A percentile compares a stretch with the other conserved stretches of the same genome.
Evolutionary conservation across 2,329 filamentous ascomycete species (phyloP).

Genomic region (Sporothrix euskadiensis): DNA sequence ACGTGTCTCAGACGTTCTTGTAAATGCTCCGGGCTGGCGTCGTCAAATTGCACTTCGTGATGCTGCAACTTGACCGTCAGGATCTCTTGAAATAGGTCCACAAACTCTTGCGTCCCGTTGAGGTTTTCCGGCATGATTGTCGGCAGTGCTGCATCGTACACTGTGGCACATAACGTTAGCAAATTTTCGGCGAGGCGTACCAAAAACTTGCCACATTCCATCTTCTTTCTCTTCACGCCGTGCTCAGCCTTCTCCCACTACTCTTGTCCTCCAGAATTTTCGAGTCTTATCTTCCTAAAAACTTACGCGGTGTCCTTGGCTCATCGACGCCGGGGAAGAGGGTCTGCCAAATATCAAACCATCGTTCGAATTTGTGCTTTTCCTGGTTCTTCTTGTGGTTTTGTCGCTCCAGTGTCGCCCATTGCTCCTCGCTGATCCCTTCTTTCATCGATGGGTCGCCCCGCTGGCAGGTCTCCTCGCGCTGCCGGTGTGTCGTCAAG

Average conservation of each 20-base stretch:
- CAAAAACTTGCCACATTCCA: not conserved
- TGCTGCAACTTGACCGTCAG: not conserved
- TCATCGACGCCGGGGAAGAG: slow-evolving; percentile 33
- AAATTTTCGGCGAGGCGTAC: not conserved
- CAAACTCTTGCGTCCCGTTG: not conserved
- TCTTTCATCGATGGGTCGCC: slow-evolving; percentile 35
- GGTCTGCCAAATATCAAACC: slow-evolving; percentile 38
- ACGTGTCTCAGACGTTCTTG: not conserved
- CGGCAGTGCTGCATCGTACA: slow-evolving; percentile 3
- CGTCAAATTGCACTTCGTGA: not conserved
- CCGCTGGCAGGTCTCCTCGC: slow-evolving; percentile 32
- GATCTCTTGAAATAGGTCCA: not conserved
- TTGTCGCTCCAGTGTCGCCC: slow-evolving; percentile 36
- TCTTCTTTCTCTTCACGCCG: not conserved
- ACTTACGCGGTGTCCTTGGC: slow-evolving; percentile 36
- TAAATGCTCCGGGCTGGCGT: not conserved
- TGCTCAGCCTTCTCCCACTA: not conserved
- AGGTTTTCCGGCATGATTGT: not conserved
- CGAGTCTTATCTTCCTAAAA: not conserved
- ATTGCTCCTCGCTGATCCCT: slow-evolving; percentile 36
- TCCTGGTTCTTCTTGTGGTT: slow-evolving; percentile 38
- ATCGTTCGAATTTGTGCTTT: slow-evolving; percentile 36
- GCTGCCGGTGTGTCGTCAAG: slow-evolving; percentile 33
- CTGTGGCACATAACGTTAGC: not conserved
- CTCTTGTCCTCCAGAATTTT: not conserved